phyloP scores from a whole-genome alignment of 1,284 basidiomycete species.

The Clitocybe nebularis region DNA sequence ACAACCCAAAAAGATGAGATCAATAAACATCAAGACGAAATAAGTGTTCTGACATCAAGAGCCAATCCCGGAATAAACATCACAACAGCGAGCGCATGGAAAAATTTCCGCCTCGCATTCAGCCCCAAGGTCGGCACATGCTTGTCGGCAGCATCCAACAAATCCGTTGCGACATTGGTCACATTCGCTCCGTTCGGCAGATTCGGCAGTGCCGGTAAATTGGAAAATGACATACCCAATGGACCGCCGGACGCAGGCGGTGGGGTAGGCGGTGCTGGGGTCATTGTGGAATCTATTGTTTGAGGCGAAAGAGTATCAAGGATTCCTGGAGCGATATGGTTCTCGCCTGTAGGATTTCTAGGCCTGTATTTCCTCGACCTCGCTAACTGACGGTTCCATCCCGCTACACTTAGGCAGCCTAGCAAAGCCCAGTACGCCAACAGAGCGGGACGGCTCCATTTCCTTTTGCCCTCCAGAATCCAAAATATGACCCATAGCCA shows the following conservation, averaged over 20 bases:
- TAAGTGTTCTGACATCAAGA: slow-evolving; percentile 73
- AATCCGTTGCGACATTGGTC: slow-evolving; percentile 64
- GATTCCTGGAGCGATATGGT: slow-evolving; percentile 24
- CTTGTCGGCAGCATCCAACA: slow-evolving; percentile 85
- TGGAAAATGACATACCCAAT: slow-evolving; percentile 46
- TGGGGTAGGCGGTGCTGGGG: neutral
- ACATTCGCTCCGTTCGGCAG: slow-evolving; percentile 30
- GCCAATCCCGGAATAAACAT: slow-evolving; percentile 96
- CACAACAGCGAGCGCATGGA: slow-evolving; percentile 91
- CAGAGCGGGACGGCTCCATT: slow-evolving; percentile 82
- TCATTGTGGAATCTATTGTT: slow-evolving; percentile 11
- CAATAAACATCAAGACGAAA: slow-evolving; percentile 4
- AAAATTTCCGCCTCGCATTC: slow-evolving; percentile 96
- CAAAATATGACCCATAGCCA: slow-evolving; percentile 85
- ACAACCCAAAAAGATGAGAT: too few species aligned
- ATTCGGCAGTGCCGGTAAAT: slow-evolving; percentile 46
- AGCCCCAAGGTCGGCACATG: slow-evolving; percentile 85
- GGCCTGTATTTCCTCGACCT: slow-evolving; percentile 67
- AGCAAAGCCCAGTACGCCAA: slow-evolving; percentile 85
- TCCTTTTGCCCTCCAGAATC: slow-evolving; percentile 68
- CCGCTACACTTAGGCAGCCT: slow-evolving; percentile 81
- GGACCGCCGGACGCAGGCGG: slow-evolving; percentile 2
- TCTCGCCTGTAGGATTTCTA: slow-evolving; percentile 37
- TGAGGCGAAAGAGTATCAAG: slow-evolving; percentile 12
- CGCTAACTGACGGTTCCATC: slow-evolving; percentile 87